Percentiles rank a stretch among this genome's conserved stretches.
These are phyloP conservation scores for Metschnikowia henanensis DNA, from an alignment of 805 yeast species.

Conservation along the genomic window DNA sequence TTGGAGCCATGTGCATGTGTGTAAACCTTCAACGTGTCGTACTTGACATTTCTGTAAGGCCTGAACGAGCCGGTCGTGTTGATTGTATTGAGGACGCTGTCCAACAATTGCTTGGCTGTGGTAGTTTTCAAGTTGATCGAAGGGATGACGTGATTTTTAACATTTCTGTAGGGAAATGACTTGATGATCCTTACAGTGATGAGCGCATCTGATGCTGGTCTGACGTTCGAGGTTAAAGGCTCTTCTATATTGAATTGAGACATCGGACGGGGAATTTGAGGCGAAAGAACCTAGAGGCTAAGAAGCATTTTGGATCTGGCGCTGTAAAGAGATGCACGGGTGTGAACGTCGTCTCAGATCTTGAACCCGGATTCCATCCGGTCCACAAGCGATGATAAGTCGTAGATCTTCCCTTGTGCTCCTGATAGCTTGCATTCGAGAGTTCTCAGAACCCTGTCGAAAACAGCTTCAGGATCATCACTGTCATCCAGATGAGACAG, in stretches of 20 bases:
- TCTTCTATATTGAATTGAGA: slow-evolving; percentile 12
- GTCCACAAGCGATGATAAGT: slow-evolving; percentile 23
- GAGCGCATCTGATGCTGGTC: slow-evolving; percentile 72
- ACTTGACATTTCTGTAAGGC: slow-evolving; percentile 76
- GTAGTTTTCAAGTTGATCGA: slow-evolving; percentile 69
- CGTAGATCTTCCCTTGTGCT: slow-evolving; percentile 25
- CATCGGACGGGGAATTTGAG: not conserved
- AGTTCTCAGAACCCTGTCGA: slow-evolving; percentile 24
- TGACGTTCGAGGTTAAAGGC: slow-evolving; percentile 76
- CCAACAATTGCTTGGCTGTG: slow-evolving; percentile 65
- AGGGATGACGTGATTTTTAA: slow-evolving; percentile 68
- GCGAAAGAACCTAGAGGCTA: not conserved
- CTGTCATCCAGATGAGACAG: slow-evolving; percentile 19
- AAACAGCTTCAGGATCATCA: slow-evolving; percentile 23
- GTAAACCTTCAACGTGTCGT: slow-evolving; percentile 80
- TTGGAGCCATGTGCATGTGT: slow-evolving; percentile 95
- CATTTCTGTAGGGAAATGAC: slow-evolving; percentile 89
- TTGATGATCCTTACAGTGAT: slow-evolving; percentile 85
- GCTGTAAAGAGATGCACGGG: slow-evolving; percentile 13
- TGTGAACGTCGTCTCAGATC: slow-evolving; percentile 12
- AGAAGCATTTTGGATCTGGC: no score
- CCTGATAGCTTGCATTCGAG: slow-evolving; percentile 26
- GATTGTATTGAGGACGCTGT: slow-evolving; percentile 45
- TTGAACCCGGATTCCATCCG: slow-evolving; percentile 27
- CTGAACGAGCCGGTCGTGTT: slow-evolving; percentile 66